These are phyloP conservation scores for Thielaviopsis musarum DNA, from an alignment of 2,329 filamentous ascomycete genomes.

Conservation along the genomic window DNA sequence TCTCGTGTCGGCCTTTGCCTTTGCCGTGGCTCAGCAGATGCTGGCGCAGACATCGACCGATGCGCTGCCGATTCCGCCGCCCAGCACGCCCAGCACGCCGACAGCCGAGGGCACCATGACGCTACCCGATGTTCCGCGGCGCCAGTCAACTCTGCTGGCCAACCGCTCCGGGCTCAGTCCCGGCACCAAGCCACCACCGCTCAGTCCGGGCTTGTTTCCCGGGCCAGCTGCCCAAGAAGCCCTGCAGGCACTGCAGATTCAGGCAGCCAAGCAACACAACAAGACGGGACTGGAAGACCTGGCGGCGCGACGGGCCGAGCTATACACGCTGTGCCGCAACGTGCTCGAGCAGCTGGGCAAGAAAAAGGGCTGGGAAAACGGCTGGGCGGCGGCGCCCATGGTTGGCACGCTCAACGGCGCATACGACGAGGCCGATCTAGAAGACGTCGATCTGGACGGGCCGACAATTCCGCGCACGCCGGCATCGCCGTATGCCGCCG, in stretches of 20 bases:
- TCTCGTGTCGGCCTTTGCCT: constrained; percentile 61
- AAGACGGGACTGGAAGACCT: constrained; percentile 62
- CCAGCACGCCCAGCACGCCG: constrained; percentile 9
- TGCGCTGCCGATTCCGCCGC: constrained; percentile 45
- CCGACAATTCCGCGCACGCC: constrained; percentile 1
- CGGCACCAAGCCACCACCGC: constrained; percentile 16
- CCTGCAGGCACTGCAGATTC: constrained; percentile 22
- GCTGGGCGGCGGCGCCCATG: constrained; percentile 48
- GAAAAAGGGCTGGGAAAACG: constrained; percentile 57
- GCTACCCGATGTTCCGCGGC: constrained; percentile 38
- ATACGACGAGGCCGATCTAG: constrained; percentile 29
- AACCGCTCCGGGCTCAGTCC: constrained; percentile 23
- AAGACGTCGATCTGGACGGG: constrained; percentile 39
- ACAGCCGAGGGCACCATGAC: constrained; percentile 1
- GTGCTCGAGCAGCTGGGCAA: constrained; percentile 60
- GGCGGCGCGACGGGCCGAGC: constrained; percentile 64
- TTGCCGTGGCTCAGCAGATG: constrained; percentile 59
- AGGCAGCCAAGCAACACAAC: constrained; percentile 28
- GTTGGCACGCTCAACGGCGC: constrained; percentile 25
- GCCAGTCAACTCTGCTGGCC: constrained; percentile 40
- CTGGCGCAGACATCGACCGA: constrained; percentile 58
- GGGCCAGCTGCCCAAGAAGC: constrained; percentile 24
- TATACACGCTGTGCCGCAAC: constrained; percentile 64
- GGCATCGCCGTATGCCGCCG: background rate
- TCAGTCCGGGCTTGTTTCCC: constrained; percentile 37